Conservation (phyloP, 2,329 filamentous ascomycete genomes). For the Trichoderma gracile region DNA sequence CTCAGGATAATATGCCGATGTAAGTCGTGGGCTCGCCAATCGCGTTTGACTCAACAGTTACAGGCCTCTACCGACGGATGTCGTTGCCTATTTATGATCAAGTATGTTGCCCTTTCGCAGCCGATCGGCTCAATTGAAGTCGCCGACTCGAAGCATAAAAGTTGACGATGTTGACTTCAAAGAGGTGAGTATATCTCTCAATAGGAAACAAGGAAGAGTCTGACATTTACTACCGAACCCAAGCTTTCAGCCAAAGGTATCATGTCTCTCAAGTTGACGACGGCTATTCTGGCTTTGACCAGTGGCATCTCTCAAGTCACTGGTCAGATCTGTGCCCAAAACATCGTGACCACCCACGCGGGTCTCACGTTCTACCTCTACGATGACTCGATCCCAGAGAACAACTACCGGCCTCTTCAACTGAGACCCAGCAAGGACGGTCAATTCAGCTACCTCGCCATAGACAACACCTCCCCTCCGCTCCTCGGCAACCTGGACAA, state of each 20-base stretch:
- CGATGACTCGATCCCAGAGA: conserved; percentile 12
- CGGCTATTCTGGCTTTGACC: not conserved
- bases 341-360: conserved; percentile 5
- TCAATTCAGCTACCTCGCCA: conserved; percentile 12
- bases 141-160: conserved; percentile 5
- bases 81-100: not conserved
- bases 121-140: not conserved
- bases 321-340: conserved; percentile 6
- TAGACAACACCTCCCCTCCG: conserved; percentile 19
- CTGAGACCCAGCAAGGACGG: conserved; percentile 16
- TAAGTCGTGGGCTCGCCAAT: not conserved
- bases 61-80: not conserved
- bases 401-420: conserved; percentile 19
- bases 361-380: conserved; percentile 19
- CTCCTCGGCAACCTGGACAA: conserved; percentile 20
- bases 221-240: too few relatives aligned
- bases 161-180: not conserved
- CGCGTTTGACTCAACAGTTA: not conserved
- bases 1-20: not conserved
- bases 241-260: not conserved
- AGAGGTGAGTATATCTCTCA: too few relatives aligned
- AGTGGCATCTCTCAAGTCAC: conserved; percentile 9
- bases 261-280: conserved; percentile 9
- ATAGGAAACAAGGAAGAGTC: not conserved
- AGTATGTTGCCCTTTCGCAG: not conserved